These are phyloP conservation scores for Ceratocystis colombiana DNA, from an alignment of 2,329 filamentous ascomycete genomes.

Conservation along the genomic window DNA sequence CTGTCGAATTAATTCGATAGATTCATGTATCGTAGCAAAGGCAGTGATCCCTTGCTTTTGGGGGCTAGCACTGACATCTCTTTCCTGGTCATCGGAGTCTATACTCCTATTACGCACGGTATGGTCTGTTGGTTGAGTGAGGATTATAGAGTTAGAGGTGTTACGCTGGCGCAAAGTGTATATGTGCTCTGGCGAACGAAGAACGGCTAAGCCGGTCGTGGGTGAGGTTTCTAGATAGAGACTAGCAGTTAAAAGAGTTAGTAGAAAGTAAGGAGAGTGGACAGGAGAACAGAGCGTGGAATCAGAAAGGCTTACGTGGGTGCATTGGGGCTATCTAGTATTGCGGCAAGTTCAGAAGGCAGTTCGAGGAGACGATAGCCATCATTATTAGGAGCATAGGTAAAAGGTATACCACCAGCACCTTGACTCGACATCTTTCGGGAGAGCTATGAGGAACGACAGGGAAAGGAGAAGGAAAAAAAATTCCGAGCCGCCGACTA, in stretches of 20 bases:
- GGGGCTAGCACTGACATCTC: neutral
- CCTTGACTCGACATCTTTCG: slow-evolving; percentile 38
- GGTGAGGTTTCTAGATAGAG: slow-evolving; percentile 43
- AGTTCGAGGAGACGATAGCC: slow-evolving; percentile 54
- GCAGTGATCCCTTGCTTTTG: slow-evolving; percentile 8
- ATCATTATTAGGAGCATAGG: slow-evolving; percentile 40
- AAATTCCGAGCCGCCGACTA: neutral
- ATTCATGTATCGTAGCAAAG: slow-evolving; percentile 53
- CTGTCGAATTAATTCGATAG: slow-evolving; percentile 48
- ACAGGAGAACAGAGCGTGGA: neutral
- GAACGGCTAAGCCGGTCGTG: slow-evolving; percentile 39
- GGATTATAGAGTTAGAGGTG: slow-evolving; percentile 55
- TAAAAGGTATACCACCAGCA: slow-evolving; percentile 41
- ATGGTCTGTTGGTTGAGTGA: slow-evolving; percentile 31
- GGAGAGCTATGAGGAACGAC: too few relatives aligned
- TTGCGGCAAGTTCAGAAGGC: slow-evolving; percentile 46
- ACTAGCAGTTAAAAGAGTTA: slow-evolving; percentile 31
- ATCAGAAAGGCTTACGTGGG: slow-evolving; percentile 39
- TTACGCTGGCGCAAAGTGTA: slow-evolving; percentile 57
- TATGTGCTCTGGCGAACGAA: slow-evolving; percentile 43
- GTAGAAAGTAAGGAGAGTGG: neutral
- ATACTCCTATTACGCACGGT: neutral
- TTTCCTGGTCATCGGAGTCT: neutral
- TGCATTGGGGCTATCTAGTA: slow-evolving; percentile 45
- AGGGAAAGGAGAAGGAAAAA: neutral